These are phyloP conservation scores for Citrus hindsii DNA, from an alignment of 345 rosid species.

Conservation along the genomic window DNA sequence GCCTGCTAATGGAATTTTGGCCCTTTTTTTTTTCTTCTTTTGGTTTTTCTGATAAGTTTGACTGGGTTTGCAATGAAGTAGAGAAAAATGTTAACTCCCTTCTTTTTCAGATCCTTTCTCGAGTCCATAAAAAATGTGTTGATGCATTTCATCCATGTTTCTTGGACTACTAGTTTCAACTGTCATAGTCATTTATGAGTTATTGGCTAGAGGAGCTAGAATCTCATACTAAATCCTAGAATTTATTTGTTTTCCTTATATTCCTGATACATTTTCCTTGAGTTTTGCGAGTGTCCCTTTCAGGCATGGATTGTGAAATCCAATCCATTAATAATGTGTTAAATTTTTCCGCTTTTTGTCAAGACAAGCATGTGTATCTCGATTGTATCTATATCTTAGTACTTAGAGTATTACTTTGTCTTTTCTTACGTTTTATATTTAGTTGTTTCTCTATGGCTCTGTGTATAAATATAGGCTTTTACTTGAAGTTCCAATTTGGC, in stretches of 20 bases:
- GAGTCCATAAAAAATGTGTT: no score
- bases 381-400: not conserved
- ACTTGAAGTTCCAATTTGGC: not conserved
- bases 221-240: not conserved
- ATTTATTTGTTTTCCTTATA: not conserved
- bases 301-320: constrained; percentile 16
- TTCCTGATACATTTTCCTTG: not conserved
- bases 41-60: not conserved
- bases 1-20: constrained; percentile 1
- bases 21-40: not conserved
- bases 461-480: not conserved
- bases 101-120: not conserved
- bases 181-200: not conserved
- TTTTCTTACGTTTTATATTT: constrained; percentile 15
- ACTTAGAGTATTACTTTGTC: constrained; percentile 12
- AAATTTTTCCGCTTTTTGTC: constrained; percentile 6
- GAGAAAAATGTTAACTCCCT: not conserved
- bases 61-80: not conserved
- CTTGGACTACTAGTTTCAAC: not conserved
- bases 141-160: not conserved
- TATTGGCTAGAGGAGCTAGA: constrained; percentile 2
- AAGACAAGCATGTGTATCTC: constrained; percentile 1
- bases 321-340: not conserved
- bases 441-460: constrained; percentile 1
- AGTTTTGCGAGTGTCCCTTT: constrained; percentile 19